Evolutionary conservation across 2,329 filamentous ascomycete species (phyloP), one percentile per base, ranked within the genome.

Genomic region (Paecilomyces fulvus): DNA sequence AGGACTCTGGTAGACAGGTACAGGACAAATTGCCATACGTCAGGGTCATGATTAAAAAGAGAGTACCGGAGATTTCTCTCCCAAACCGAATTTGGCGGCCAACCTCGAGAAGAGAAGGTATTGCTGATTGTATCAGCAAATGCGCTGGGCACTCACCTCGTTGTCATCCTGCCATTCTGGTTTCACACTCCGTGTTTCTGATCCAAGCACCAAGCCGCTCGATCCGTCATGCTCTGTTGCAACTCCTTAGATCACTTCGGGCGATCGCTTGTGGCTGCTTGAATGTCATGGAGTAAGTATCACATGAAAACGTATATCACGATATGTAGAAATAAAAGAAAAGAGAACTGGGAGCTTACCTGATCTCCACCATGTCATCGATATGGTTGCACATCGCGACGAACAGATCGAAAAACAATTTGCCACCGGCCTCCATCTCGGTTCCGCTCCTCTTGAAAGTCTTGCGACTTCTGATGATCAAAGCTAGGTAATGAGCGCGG

Each of bases 381-480:
- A 96, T 88, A 80, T 96, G 92, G 79, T 96, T 96, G 82, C 90
- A 95, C 87, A 96, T 89, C 69, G 92, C 92, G 72, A 96, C 92
- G 75, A 96, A 97, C 76, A 97, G 81, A 82, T 96, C 92, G 79
- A 97, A 97, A 83, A 94, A 96, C 78, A 96, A 82, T 82, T 92
- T 92, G 77, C 84, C 91, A 74, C 92, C 91, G 75, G 85, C 85
- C 80, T 96, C 90, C 92, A 97, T 96, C 80, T 96, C 92, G 76
- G 92, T 96, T 77, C 92, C 92, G 80, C 91, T 96, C 77, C 89
- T 86, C 87, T 96, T 96, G 77, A 97, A 96, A 70, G 90, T 96
- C 81, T 91, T 91, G 75, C 92, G 90, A 82, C 89, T 92, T 80
- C 92, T 88, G 80, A 96, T 96, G 77, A 96, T 95, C 76, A 96